Percentiles rank a stretch among this genome's conserved stretches.
phyloP scores from a whole-genome alignment of 176 grass and related monocot species.

The Rhynchospora tenuis region DNA sequence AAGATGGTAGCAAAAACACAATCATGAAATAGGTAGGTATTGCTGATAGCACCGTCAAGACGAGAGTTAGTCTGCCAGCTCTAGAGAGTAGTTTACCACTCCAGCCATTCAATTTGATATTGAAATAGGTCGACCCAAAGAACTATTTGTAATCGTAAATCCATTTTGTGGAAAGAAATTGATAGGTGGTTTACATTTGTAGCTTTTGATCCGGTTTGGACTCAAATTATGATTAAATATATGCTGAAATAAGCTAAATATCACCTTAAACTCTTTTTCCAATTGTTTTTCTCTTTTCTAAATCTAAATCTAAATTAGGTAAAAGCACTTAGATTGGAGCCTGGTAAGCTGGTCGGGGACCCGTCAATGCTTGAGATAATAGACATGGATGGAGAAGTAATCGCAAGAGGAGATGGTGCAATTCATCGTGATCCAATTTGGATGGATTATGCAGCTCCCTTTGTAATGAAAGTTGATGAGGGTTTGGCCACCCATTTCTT shows the following conservation, averaged over 20 bases:
- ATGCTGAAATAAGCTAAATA: not conserved
- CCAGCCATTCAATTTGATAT: too few species aligned
- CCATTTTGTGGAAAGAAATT: too few species aligned
- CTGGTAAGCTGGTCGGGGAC: conserved; percentile 39
- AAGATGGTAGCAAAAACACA: too few species aligned
- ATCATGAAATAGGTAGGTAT: too few species aligned
- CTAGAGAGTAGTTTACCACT: too few species aligned
- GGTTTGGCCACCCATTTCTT: conserved; percentile 53
- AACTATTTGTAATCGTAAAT: too few species aligned
- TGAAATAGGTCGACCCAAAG: too few species aligned
- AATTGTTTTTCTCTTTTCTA: not conserved
- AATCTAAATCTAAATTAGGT: conserved; percentile 34
- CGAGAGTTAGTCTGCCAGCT: too few species aligned
- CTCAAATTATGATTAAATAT: too few species aligned
- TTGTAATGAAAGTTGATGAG: conserved; percentile 50
- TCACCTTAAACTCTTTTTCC: not conserved
- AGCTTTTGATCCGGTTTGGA: too few species aligned
- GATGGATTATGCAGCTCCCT: conserved; percentile 53
- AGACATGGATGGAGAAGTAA: conserved; percentile 70
- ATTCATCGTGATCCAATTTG: conserved; percentile 16
- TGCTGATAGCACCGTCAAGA: too few species aligned
- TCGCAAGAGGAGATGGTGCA: conserved; percentile 45
- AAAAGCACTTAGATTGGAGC: conserved; percentile 39
- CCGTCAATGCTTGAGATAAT: conserved; percentile 44
- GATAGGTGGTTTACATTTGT: too few species aligned